Evolutionary conservation across 1,284 basidiomycete species (phyloP), one percentile per base, ranked within the genome.

Genomic region (Grifola frondosa): DNA sequence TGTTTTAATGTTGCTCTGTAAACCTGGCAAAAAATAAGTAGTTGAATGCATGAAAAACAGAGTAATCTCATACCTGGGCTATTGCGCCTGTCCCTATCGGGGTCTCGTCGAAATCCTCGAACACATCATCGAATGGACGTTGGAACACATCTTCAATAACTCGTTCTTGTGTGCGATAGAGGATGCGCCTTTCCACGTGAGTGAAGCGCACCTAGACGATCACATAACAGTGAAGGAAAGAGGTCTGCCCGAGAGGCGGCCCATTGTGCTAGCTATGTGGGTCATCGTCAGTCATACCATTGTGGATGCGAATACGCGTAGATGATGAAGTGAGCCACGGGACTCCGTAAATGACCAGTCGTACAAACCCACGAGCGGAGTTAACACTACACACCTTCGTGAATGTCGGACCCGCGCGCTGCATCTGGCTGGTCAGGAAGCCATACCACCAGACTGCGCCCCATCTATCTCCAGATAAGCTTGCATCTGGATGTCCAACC

Each of bases 51-150:
- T 24, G n/a, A 4, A 26, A 36, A 19, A 28, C 37, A 11, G 29
- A 37, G n/a, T 24, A 59, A 37, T 10, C 25, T 61, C 71, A 40
- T 53, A 90, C 93, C 68, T 99, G 96, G 4, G 94, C 97, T 42
- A 99, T 97, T 6, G 97, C 96, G 30, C 97, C 97, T n/a, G 90
- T 91, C 5, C 97, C 97, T 43, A 99, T 94, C 1, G 97, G 95
- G 22, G 68, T 74, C 46, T 84, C 75, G 33, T 90, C 83, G 59
- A 99, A 99, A 46, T 90, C 81, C 56, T 93, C 91, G 56, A 99
- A 99, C 17, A 98, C 90, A 28, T 97, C 80, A 12, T 88, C 76
- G 60, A 99, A 97, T 2, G 80, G 78, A 32, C 79, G 70, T 40
- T 82, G 78, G 63, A 99, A 99, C 15, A 93, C 90, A 13, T 74